Percentiles rank a stretch among this genome's conserved stretches.
phyloP scores from a whole-genome alignment of 2,329 filamentous ascomycete species.

The Diaporthe amygdali region DNA sequence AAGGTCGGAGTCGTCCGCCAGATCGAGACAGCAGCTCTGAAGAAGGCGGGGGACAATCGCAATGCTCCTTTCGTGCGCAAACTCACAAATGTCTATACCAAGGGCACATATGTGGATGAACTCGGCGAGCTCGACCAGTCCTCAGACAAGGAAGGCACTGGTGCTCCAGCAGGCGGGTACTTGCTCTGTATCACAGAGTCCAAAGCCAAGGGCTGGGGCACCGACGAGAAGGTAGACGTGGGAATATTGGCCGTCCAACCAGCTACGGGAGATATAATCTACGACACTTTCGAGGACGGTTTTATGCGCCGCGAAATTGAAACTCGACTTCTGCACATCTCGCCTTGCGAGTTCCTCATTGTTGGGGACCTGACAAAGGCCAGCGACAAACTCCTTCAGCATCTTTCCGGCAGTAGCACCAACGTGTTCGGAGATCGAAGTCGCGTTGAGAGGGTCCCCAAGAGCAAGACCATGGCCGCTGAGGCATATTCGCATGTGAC shows the following conservation, averaged over 20 bases:
- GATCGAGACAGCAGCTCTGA: conserved; percentile 92
- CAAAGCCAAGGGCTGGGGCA: conserved; percentile 77
- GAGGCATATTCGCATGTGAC: conserved; percentile 89
- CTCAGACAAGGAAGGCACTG: conserved; percentile 37
- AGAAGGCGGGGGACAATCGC: conserved; percentile 92
- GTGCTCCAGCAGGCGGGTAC: conserved; percentile 76
- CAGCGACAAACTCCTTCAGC: conserved; percentile 89
- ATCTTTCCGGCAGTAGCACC: conserved; percentile 85
- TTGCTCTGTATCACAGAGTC: conserved; percentile 90
- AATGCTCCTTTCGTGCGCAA: conserved; percentile 92
- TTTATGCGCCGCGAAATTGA: conserved; percentile 98
- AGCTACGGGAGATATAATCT: conserved; percentile 92
- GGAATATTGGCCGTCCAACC: conserved; percentile 95
- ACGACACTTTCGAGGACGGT: conserved; percentile 94
- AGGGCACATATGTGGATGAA: conserved; percentile 97
- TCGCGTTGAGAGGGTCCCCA: conserved; percentile 79
- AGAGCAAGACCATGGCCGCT: conserved; percentile 79
- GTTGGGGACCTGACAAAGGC: conserved; percentile 89
- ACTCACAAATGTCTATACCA: conserved; percentile 96
- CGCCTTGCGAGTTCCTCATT: conserved; percentile 92
- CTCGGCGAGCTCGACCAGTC: conserved; percentile 74
- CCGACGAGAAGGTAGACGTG: conserved; percentile 91
- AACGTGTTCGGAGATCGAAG: conserved; percentile 93
- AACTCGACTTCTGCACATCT: conserved; percentile 92
- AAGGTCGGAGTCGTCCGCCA: conserved; percentile 97